phyloP scores from a whole-genome alignment of 768 basidiomycete species.

The Mycena rebaudengoi region DNA sequence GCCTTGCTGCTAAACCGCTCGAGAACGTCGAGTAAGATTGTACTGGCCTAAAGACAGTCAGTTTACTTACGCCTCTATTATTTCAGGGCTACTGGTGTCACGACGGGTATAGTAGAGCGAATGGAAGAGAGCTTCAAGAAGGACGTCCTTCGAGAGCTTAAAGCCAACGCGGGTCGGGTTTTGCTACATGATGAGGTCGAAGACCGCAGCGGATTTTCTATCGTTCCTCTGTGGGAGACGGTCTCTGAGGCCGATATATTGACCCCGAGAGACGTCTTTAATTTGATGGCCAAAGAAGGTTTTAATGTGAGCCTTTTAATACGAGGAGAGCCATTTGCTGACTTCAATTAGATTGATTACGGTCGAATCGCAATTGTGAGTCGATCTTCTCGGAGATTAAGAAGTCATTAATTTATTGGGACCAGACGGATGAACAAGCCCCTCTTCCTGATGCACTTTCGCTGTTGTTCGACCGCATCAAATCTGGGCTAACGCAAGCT shows the following conservation, averaged over 20 bases:
- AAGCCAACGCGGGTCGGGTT: conserved; percentile 74
- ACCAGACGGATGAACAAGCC: conserved; percentile 97
- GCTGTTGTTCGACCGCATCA: conserved; percentile 80
- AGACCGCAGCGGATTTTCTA: conserved; percentile 90
- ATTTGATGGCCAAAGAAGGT: conserved; percentile 78
- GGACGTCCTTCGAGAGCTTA: conserved; percentile 88
- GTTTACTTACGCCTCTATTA: background rate
- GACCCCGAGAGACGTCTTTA: conserved; percentile 86
- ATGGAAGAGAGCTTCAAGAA: conserved; percentile 91
- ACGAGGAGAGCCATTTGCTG: background rate
- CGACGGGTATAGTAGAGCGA: conserved; percentile 86
- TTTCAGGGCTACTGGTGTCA: conserved; percentile 89
- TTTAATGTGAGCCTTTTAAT: conserved; percentile 61
- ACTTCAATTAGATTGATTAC: conserved; percentile 73
- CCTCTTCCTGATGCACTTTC: conserved; percentile 89
- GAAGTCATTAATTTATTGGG: no score
- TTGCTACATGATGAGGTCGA: conserved; percentile 96
- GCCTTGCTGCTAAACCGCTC: conserved; percentile 85
- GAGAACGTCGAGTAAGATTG: conserved; percentile 92
- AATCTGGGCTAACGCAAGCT: conserved; percentile 60
- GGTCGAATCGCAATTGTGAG: conserved; percentile 90
- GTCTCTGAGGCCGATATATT: conserved; percentile 84
- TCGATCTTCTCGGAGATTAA: background rate
- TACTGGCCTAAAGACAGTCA: background rate
- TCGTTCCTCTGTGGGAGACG: conserved; percentile 95